Evolutionary conservation across 2,329 filamentous ascomycete genomes (phyloP).

Genomic region (Lachnellula hyalina): DNA sequence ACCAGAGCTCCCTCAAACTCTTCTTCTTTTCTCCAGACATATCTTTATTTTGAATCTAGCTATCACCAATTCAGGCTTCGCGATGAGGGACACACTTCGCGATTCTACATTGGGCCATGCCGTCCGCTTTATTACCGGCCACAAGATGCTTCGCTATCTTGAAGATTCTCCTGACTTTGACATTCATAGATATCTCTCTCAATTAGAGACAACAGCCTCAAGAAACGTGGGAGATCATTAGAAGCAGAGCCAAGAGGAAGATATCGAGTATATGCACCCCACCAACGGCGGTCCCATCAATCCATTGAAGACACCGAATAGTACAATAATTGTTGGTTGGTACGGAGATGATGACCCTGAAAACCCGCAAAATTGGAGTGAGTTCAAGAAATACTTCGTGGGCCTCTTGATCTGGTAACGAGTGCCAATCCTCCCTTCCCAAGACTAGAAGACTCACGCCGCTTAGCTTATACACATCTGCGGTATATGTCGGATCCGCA

Average conservation of each 20-base stretch:
- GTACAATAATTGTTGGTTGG: constrained; percentile 4
- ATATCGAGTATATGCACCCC: too few species aligned
- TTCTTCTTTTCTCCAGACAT: too few species aligned
- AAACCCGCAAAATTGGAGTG: constrained; percentile 48
- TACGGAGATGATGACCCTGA: constrained; percentile 35
- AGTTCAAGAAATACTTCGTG: neutral
- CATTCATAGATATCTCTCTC: neutral
- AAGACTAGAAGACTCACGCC: neutral
- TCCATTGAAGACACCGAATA: neutral
- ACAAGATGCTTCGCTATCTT: neutral
- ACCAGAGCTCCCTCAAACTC: too few species aligned
- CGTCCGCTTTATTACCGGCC: neutral
- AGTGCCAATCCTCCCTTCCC: neutral
- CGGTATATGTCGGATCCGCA: neutral
- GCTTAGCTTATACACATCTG: neutral
- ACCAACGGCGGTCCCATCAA: too few species aligned
- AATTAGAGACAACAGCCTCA: too few species aligned
- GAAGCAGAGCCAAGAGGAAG: too few species aligned
- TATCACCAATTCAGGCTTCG: too few species aligned
- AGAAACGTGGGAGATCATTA: too few species aligned
- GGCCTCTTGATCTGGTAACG: neutral
- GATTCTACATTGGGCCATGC: neutral
- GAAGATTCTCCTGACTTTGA: neutral
- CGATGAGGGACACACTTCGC: neutral
- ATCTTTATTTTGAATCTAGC: neutral